Percentiles rank a stretch among this genome's conserved stretches.
phyloP scores from a whole-genome alignment of 2,329 filamentous ascomycete genomes.

The Fusarium paranaense region DNA sequence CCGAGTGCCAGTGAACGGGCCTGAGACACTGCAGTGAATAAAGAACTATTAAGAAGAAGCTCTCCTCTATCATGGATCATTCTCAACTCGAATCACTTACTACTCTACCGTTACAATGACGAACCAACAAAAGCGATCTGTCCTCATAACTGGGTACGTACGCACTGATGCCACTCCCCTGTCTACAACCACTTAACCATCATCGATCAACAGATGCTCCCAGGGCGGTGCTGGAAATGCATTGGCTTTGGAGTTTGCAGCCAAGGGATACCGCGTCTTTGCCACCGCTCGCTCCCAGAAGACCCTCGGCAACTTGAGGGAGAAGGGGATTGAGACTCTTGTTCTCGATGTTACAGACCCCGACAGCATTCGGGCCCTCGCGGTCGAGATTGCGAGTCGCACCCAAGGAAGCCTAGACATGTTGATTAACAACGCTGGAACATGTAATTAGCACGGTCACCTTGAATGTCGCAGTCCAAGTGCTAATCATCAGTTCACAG shows the following conservation, averaged over 20 bases:
- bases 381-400: neutral
- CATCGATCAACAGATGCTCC: neutral
- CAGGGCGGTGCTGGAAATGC: conserved; percentile 13
- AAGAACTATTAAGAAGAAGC: neutral
- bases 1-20: neutral
- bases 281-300: conserved; percentile 12
- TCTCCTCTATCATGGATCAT: neutral
- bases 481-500: neutral
- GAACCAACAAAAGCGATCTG: neutral
- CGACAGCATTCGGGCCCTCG: neutral
- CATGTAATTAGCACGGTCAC: neutral
- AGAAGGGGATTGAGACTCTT: conserved; percentile 15
- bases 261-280: conserved; percentile 17
- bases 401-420: conserved; percentile 6
- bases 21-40: neutral
- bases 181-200: neutral
- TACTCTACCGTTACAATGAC: neutral
- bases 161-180: neutral
- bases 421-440: conserved; percentile 19
- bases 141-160: conserved; percentile 5
- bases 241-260: conserved; percentile 6
- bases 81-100: neutral
- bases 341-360: conserved; percentile 8
- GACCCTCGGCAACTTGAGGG: neutral
- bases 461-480: neutral